Percentiles rank a stretch among this genome's conserved stretches.
These are phyloP conservation scores for Elsinoe ampelina DNA, from an alignment of 2,329 filamentous ascomycete genomes.

Conservation along the genomic window DNA sequence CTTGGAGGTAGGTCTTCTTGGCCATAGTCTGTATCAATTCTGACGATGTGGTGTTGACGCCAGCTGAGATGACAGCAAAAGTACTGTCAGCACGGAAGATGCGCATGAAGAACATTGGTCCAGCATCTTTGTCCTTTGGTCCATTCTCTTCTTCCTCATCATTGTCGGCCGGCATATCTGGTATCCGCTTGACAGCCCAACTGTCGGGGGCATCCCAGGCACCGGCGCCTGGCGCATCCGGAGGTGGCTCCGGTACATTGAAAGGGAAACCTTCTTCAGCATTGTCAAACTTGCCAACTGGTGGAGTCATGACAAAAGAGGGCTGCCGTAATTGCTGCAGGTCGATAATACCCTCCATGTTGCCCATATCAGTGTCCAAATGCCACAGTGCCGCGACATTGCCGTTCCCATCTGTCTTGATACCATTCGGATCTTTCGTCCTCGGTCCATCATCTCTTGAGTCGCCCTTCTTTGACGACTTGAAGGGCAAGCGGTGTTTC, in stretches of 20 bases:
- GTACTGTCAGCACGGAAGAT: conserved; percentile 91
- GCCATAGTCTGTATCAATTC: conserved; percentile 86
- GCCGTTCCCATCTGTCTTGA: conserved; percentile 28
- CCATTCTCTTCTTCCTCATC: conserved; percentile 7
- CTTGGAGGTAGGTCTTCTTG: conserved; percentile 87
- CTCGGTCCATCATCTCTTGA: conserved; percentile 32
- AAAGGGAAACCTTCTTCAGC: conserved; percentile 35
- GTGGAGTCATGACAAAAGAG: conserved; percentile 56
- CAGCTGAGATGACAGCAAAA: conserved; percentile 82
- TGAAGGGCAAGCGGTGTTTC: conserved; percentile 44
- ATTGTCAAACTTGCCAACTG: conserved; percentile 36
- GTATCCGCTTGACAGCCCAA: conserved; percentile 75
- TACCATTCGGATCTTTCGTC: conserved; percentile 36
- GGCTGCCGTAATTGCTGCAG: conserved; percentile 38
- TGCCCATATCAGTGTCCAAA: conserved; percentile 77
- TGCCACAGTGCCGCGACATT: conserved; percentile 50
- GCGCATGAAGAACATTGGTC: conserved; percentile 77
- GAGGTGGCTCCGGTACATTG: conserved; percentile 17
- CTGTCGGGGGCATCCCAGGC: conserved; percentile 93
- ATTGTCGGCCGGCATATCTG: conserved; percentile 49
- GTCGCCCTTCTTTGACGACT: conserved; percentile 38
- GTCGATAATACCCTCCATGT: conserved; percentile 86
- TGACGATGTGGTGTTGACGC: conserved; percentile 71
- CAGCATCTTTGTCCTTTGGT: conserved; percentile 56
- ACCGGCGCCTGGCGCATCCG: conserved; percentile 27